A percentile compares a stretch with the other conserved stretches of the same genome.
These are phyloP conservation scores for Curvularia verruculosa DNA, from an alignment of 2,329 filamentous ascomycete species.

Conservation along the genomic window DNA sequence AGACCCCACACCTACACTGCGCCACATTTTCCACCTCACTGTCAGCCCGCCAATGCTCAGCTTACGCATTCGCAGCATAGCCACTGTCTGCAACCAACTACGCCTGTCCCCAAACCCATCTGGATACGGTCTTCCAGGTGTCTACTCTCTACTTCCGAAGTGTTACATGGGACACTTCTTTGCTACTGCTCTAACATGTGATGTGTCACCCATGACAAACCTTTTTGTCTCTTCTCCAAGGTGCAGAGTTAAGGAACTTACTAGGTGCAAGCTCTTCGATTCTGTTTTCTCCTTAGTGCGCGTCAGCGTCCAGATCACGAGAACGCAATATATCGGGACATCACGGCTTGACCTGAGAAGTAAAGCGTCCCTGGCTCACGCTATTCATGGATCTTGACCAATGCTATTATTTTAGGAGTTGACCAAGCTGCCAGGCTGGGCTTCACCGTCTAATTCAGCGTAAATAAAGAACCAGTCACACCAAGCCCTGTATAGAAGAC, in stretches of 20 bases:
- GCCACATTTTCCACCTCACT: constrained; percentile 8
- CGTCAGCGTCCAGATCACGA: constrained; percentile 18
- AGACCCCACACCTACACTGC: constrained; percentile 6
- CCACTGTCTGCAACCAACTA: background rate
- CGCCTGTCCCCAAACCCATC: background rate
- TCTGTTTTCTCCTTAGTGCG: constrained; percentile 3
- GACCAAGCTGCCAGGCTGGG: constrained; percentile 3
- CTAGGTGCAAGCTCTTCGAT: constrained; percentile 1
- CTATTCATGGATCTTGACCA: constrained; percentile 2
- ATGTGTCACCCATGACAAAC: background rate
- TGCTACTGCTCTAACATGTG: constrained; percentile 1
- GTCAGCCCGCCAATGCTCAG: constrained; percentile 4
- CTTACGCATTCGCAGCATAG: background rate
- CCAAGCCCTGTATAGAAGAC: constrained; percentile 13
- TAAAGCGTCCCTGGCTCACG: constrained; percentile 1
- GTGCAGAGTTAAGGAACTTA: background rate
- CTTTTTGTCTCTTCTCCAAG: background rate
- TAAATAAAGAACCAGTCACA: constrained; percentile 7
- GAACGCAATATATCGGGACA: constrained; percentile 22
- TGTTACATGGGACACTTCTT: constrained; percentile 6
- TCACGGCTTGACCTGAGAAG: constrained; percentile 13
- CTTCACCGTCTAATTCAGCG: constrained; percentile 6
- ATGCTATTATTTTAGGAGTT: background rate
- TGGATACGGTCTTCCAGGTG: background rate
- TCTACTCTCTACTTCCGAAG: background rate